Evolutionary conservation across 2,329 filamentous ascomycete genomes (phyloP).

Genomic region (Colletotrichum eremochloae): DNA sequence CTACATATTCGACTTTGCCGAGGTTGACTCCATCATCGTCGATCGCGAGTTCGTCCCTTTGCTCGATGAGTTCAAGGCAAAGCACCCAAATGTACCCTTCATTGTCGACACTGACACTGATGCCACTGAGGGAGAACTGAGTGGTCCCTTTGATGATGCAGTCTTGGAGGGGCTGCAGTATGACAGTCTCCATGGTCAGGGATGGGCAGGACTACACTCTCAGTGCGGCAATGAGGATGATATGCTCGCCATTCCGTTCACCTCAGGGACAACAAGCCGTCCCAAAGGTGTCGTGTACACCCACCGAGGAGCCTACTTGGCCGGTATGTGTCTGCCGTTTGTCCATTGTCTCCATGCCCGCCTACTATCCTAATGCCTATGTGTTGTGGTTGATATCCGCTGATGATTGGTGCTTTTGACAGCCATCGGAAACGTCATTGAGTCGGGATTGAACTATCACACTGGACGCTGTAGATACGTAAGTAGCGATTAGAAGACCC

Average conservation of each 20-base stretch:
- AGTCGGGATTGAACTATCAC: slow-evolving; percentile 84
- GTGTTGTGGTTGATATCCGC: not conserved
- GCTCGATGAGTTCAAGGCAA: slow-evolving; percentile 74
- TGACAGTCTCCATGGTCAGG: slow-evolving; percentile 75
- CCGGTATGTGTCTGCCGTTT: not conserved
- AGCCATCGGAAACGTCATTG: slow-evolving; percentile 83
- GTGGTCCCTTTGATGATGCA: slow-evolving; percentile 86
- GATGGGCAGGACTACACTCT: slow-evolving; percentile 82
- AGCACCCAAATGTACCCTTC: slow-evolving; percentile 74
- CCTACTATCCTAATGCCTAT: not conserved
- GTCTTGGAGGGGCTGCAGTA: slow-evolving; percentile 83
- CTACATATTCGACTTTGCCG: slow-evolving; percentile 91
- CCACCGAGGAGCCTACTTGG: slow-evolving; percentile 78
- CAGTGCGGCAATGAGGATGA: slow-evolving; percentile 82
- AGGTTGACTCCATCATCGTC: slow-evolving; percentile 88
- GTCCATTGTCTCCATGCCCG: not conserved
- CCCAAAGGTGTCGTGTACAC: slow-evolving; percentile 96
- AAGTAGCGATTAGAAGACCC: not conserved
- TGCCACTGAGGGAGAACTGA: slow-evolving; percentile 77
- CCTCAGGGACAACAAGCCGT: slow-evolving; percentile 89
- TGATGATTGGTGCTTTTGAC: slow-evolving; percentile 66
- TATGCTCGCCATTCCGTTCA: slow-evolving; percentile 90
- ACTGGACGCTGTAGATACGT: slow-evolving; percentile 78
- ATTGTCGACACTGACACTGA: slow-evolving; percentile 89
- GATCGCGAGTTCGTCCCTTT: slow-evolving; percentile 84